phyloP scores from a whole-genome alignment of 352 stramenopile genomes.

The Saprolegnia parasitica region DNA sequence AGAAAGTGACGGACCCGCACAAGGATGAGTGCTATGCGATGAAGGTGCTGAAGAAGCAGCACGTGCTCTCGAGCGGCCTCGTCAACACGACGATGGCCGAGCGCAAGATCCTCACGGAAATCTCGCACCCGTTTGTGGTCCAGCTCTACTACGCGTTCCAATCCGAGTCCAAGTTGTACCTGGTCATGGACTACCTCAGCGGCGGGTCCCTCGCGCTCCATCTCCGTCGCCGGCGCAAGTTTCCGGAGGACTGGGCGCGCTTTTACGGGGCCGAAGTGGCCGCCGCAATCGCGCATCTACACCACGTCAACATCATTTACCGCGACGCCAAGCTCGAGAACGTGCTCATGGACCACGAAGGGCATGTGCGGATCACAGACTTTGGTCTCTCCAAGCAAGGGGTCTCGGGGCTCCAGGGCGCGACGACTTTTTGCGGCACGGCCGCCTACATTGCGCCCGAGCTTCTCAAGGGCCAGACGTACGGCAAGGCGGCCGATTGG shows the following conservation, averaged over 20 bases:
- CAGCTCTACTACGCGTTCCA: constrained; percentile 95
- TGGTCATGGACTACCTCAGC: constrained; percentile 92
- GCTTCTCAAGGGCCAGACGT: constrained; percentile 83
- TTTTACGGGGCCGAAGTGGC: constrained; percentile 95
- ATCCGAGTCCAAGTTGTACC: constrained; percentile 88
- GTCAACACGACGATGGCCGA: constrained; percentile 93
- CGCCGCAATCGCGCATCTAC: constrained; percentile 84
- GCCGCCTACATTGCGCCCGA: constrained; percentile 92
- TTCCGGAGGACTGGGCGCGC: constrained; percentile 84
- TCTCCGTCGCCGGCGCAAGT: constrained; percentile 82
- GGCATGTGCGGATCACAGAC: constrained; percentile 92
- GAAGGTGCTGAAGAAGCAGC: constrained; percentile 95
- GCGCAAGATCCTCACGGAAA: constrained; percentile 88
- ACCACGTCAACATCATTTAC: constrained; percentile 94
- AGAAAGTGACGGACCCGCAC: constrained; percentile 86
- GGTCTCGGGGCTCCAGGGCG: constrained; percentile 79
- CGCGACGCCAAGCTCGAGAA: constrained; percentile 95
- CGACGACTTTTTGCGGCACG: constrained; percentile 91
- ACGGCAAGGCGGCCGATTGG: constrained; percentile 92
- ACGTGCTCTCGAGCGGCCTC: constrained; percentile 86
- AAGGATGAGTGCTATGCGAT: constrained; percentile 97
- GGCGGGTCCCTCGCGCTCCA: constrained; percentile 88
- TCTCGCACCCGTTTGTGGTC: constrained; percentile 91
- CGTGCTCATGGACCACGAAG: constrained; percentile 91
- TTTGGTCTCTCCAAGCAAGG: constrained; percentile 92